Percentiles rank a stretch among this genome's conserved stretches.
phyloP scores from a whole-genome alignment of 768 basidiomycete genomes.

The Amanita exitialis region DNA sequence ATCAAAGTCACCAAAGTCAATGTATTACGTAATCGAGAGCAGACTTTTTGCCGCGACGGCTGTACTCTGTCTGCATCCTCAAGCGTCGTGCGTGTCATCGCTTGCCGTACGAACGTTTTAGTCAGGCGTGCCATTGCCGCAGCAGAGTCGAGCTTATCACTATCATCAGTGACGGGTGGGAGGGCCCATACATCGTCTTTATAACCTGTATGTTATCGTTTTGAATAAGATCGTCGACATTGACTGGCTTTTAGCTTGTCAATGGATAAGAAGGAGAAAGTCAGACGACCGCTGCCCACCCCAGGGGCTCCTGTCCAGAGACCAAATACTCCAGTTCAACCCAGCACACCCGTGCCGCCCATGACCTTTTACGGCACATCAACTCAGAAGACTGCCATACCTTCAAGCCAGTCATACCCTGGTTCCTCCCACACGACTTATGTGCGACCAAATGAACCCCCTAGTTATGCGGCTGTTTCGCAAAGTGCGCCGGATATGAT shows the following conservation, averaged over 20 bases:
- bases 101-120: background rate
- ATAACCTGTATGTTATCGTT: constrained; percentile 6
- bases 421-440: constrained; percentile 38
- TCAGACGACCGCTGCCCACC: constrained; percentile 37
- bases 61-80: background rate
- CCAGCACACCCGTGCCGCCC: constrained; percentile 21
- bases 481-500: constrained; percentile 44
- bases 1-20: background rate
- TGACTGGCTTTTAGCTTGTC: constrained; percentile 2
- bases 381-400: constrained; percentile 22
- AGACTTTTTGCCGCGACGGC: background rate
- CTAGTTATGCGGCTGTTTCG: constrained; percentile 22
- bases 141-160: constrained; percentile 1
- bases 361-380: constrained; percentile 26
- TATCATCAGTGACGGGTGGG: background rate
- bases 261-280: constrained; percentile 43
- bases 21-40: background rate
- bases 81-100: background rate
- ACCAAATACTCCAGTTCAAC: constrained; percentile 29
- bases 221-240: constrained; percentile 2
- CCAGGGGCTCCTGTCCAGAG: constrained; percentile 28
- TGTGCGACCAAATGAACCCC: constrained; percentile 24
- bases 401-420: constrained; percentile 27
- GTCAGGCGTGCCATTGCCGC: background rate
- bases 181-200: constrained; percentile 7